Percentiles rank a stretch among this genome's conserved stretches.
These are phyloP conservation scores for Globisporangium recalcitrans DNA, from an alignment of 352 stramenopile genomes.

Conservation along the genomic window DNA sequence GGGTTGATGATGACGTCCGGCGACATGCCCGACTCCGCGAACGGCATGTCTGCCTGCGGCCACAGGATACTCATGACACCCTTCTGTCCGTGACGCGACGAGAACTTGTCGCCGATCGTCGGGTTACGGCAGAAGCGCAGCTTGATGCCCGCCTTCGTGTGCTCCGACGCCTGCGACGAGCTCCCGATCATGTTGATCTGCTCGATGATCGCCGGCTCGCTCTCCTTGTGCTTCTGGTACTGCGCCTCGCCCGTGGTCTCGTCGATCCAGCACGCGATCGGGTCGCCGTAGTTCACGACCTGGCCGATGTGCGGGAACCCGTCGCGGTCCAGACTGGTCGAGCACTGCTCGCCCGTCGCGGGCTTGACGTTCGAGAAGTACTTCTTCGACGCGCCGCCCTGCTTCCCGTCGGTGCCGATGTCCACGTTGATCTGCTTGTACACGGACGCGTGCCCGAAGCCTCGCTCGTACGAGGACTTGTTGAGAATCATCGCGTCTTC, in stretches of 20 bases:
- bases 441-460: constrained; percentile 96
- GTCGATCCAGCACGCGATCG: constrained; percentile 95
- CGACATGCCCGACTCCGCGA: constrained; percentile 97
- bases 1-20: constrained; percentile 99
- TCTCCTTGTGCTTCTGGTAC: constrained; percentile 97
- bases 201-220: constrained; percentile 97
- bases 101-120: constrained; percentile 99
- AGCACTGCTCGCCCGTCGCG: constrained; percentile 49
- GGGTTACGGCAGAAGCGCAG: constrained; percentile 98
- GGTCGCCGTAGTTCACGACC: constrained; percentile 93
- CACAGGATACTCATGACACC: constrained; percentile 99
- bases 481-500: constrained; percentile 99
- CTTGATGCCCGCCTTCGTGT: constrained; percentile 93
- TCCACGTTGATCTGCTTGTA: constrained; percentile 99
- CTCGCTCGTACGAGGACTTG: constrained; percentile 97
- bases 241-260: constrained; percentile 88
- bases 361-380: constrained; percentile 92
- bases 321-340: constrained; percentile 91
- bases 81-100: constrained; percentile 98
- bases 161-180: constrained; percentile 59
- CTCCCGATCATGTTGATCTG: constrained; percentile 86
- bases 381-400: constrained; percentile 78
- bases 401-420: constrained; percentile 56
- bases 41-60: constrained; percentile 99
- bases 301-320: constrained; percentile 95